Evolutionary conservation across 1,139 yeast species (phyloP).

Genomic region (Hansenula sp.): DNA sequence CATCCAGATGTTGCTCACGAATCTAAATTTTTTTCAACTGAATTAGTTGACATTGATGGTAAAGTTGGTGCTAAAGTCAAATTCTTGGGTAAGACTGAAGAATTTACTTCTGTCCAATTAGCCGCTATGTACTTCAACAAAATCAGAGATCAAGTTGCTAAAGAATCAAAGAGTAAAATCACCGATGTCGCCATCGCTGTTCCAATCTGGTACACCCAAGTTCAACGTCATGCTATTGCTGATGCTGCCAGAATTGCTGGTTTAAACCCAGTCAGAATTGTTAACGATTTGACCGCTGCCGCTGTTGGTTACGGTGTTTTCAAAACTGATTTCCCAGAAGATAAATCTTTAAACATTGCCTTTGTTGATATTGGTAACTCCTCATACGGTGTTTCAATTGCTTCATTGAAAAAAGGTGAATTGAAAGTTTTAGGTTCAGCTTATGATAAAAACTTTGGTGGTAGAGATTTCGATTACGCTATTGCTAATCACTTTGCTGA

Average conservation of each 20-base stretch:
- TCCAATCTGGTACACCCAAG: conserved; percentile 96
- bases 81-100: conserved; percentile 72
- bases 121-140: conserved; percentile 94
- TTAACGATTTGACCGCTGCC: conserved; percentile 96
- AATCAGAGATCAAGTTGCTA: conserved; percentile 72
- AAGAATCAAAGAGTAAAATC: conserved; percentile 79
- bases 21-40: conserved; percentile 65
- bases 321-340: conserved; percentile 93
- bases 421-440: conserved; percentile 89
- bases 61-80: conserved; percentile 82
- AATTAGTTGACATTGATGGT: conserved; percentile 70
- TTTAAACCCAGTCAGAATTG: conserved; percentile 95
- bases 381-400: conserved; percentile 85
- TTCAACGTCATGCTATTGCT: conserved; percentile 92
- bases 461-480: conserved; percentile 92
- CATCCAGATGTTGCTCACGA: conserved; percentile 82
- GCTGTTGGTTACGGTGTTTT: conserved; percentile 99
- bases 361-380: conserved; percentile 97
- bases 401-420: conserved; percentile 94
- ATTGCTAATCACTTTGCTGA: conserved; percentile 93
- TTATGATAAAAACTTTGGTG: conserved; percentile 95
- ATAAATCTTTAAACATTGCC: conserved; percentile 84
- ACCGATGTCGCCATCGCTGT: conserved; percentile 91
- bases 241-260: conserved; percentile 97
- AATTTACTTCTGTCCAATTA: conserved; percentile 84